Evolutionary conservation across 305 asterid species (phyloP), one percentile per base, ranked within the genome.

Genomic region (Galium porrigens): DNA sequence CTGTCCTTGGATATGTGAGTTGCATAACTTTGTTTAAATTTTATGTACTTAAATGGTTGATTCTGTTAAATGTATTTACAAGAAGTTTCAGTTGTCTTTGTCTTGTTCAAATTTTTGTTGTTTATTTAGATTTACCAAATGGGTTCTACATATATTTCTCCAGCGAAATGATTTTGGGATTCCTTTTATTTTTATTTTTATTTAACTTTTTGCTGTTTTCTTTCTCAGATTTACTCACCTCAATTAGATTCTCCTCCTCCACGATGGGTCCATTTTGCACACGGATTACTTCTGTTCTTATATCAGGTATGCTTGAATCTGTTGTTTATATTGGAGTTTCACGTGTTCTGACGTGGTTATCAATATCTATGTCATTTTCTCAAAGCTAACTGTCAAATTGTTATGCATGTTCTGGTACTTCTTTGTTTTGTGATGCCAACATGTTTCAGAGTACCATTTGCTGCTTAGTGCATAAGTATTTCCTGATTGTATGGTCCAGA

Each of bases 221-320:
- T 20, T 7, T 18, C 70, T 59, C 95, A 90, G 97, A 79, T 87
- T 63, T 87, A 87, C 78, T 87, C 97, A 73, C 97, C 97, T 71
- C 86, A 76, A 41, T 63, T 90, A 85, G 88, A 90, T 77, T 77
- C 95, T 65, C 90, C 97, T 64, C 97, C 97, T 57, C 95, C 95
- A 29, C 82, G 97, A 87, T 90, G 97, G 97, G 95, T 90, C 54
- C 81, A 86, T 76, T 73, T 87, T 62, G 90, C 94, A 2, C 97
- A 90, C 29, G 95, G 97, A 58, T 67, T 90, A 53, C 85, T 90
- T 70, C 94, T 90, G 58, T 90, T 90, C 72, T 80, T 90, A 66
- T 90, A 90, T 75, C 97, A 90, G 83, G 97, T 87, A 71, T 70
- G 78, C 41, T 69, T 59, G 44, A 18, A 22, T 22, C 51, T 10